phyloP scores from a whole-genome alignment of 345 rosid genomes.

The Heritiera fomes region DNA sequence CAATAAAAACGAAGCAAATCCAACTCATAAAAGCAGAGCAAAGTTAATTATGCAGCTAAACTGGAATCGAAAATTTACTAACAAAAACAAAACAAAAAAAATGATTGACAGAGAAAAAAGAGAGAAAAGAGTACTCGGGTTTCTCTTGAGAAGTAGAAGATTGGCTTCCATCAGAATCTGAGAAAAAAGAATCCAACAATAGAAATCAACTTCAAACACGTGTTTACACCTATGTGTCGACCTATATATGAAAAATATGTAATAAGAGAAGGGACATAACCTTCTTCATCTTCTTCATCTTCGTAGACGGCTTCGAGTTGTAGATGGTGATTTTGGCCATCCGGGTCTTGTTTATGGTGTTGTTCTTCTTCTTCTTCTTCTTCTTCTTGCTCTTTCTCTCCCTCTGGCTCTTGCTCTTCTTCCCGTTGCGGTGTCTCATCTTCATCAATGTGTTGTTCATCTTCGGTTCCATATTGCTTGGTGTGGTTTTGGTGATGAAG shows the following conservation, averaged over 20 bases:
- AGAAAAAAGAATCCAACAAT: constrained; percentile 19
- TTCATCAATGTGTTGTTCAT: constrained; percentile 17
- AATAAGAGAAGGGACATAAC: constrained; percentile 17
- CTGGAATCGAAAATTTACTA: neutral
- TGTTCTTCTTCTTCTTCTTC: neutral
- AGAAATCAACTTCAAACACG: constrained; percentile 25
- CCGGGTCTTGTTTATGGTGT: constrained; percentile 26
- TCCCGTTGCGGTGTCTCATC: constrained; percentile 14
- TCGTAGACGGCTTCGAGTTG: constrained; percentile 31
- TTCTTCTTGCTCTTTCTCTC: constrained; percentile 12
- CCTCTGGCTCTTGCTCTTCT: constrained; percentile 22
- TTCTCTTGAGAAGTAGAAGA: constrained; percentile 55
- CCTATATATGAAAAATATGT: neutral
- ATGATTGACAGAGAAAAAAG: constrained; percentile 9
- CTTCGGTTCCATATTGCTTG: constrained; percentile 39
- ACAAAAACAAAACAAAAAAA: constrained; percentile 13
- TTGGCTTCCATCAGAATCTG: constrained; percentile 65
- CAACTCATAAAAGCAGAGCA: constrained; percentile 13
- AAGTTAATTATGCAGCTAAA: constrained; percentile 13
- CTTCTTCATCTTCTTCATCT: constrained; percentile 25
- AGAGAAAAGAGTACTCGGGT: constrained; percentile 57
- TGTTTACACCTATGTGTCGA: constrained; percentile 25
- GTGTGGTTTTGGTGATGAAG: constrained; percentile 31
- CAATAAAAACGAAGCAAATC: neutral
- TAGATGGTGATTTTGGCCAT: constrained; percentile 33